phyloP scores from a whole-genome alignment of 306 rosid species.

The Vigna angularis region DNA sequence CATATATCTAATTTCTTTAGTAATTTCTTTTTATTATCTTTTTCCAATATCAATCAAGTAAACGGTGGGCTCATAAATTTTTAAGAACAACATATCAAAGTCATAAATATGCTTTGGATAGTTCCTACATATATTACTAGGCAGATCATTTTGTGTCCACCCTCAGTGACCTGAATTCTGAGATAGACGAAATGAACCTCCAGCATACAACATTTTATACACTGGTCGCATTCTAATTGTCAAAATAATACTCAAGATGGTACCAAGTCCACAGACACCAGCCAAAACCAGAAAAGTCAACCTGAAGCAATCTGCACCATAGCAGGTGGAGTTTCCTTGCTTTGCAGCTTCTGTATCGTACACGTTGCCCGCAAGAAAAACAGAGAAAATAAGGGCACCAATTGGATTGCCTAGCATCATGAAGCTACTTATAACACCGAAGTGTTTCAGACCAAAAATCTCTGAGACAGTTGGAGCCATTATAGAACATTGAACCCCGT shows the following conservation, averaged over 20 bases:
- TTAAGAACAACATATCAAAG: not conserved
- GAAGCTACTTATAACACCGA: constrained; percentile 67
- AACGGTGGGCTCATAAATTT: too few relatives aligned
- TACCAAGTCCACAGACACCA: constrained; percentile 66
- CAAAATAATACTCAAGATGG: constrained; percentile 70
- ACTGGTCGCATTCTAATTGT: constrained; percentile 75
- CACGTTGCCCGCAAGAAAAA: constrained; percentile 64
- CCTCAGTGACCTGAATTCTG: constrained; percentile 41
- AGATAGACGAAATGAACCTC: constrained; percentile 64
- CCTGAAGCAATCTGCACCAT: constrained; percentile 80
- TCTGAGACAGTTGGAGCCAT: constrained; percentile 56
- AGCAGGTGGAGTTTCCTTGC: constrained; percentile 74
- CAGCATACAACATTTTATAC: constrained; percentile 73
- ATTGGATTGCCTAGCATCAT: constrained; percentile 72
- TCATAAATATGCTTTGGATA: not conserved
- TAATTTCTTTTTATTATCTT: not conserved
- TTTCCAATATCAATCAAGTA: too few relatives aligned
- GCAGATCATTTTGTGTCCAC: constrained; percentile 3
- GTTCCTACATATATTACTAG: constrained; percentile 28
- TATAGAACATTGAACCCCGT: constrained; percentile 57
- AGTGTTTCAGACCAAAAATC: constrained; percentile 73
- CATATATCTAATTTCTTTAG: not conserved
- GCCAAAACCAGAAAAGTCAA: constrained; percentile 76
- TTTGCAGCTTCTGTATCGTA: constrained; percentile 82
- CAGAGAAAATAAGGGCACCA: constrained; percentile 79